Evolutionary conservation across 768 basidiomycete genomes (phyloP).

Genomic region (Trametes punicea): DNA sequence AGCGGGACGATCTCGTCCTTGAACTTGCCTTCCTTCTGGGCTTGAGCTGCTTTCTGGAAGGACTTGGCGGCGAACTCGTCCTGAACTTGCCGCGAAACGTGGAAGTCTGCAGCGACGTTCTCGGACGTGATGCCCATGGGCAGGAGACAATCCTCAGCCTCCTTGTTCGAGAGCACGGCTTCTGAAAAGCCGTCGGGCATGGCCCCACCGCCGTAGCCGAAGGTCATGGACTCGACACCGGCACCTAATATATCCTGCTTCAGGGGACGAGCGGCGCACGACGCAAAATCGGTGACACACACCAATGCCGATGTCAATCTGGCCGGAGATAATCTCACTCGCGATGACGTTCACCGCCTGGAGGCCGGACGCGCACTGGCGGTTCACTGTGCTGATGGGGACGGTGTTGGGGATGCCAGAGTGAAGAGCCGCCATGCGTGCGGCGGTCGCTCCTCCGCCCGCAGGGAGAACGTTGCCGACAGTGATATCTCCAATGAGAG

Average conservation of each 20-base stretch:
- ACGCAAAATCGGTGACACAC: constrained; percentile 22
- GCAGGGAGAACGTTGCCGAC: constrained; percentile 90
- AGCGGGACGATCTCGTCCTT: constrained; percentile 82
- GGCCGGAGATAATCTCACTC: constrained; percentile 69
- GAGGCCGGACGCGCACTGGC: constrained; percentile 88
- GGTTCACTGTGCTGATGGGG: constrained; percentile 78
- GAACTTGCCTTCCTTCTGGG: constrained; percentile 80
- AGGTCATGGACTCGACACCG: constrained; percentile 89
- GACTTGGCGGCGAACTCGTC: constrained; percentile 83
- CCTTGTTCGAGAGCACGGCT: constrained; percentile 57
- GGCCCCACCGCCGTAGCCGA: constrained; percentile 61
- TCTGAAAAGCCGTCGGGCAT: constrained; percentile 60
- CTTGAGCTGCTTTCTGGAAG: constrained; percentile 79
- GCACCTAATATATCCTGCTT: constrained; percentile 46
- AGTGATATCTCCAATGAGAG: constrained; percentile 77
- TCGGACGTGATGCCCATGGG: constrained; percentile 97
- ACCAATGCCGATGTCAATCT: constrained; percentile 91
- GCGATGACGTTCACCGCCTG: constrained; percentile 81
- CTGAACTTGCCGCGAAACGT: constrained; percentile 70
- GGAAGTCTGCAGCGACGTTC: constrained; percentile 79
- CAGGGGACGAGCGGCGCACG: neutral
- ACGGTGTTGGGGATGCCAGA: constrained; percentile 80
- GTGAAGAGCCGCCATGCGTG: constrained; percentile 84
- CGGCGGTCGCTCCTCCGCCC: constrained; percentile 75
- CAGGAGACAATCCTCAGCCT: constrained; percentile 76